Conservation (phyloP, 1,284 basidiomycete genomes). For the Ustilago curta region DNA sequence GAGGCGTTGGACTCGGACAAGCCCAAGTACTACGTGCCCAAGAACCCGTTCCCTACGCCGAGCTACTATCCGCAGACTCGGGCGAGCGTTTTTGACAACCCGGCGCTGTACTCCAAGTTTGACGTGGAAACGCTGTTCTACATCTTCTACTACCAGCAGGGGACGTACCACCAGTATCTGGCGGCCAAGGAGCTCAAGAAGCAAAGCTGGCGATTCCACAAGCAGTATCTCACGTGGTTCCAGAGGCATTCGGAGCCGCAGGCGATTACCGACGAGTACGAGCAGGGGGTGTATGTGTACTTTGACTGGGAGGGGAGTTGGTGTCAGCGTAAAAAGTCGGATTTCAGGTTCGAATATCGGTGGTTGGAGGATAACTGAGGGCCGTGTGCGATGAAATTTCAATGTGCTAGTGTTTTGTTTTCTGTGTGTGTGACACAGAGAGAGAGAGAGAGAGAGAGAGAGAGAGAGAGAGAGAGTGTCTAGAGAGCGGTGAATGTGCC, state of each 20-base stretch:
- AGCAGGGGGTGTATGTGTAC: slow-evolving; percentile 83
- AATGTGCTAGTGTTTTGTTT: background rate
- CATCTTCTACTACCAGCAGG: slow-evolving; percentile 97
- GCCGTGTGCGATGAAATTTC: background rate
- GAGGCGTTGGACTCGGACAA: slow-evolving; percentile 82
- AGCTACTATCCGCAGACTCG: slow-evolving; percentile 93
- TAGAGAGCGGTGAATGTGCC: too few relatives aligned
- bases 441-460: too few relatives aligned
- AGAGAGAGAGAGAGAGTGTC: too few relatives aligned
- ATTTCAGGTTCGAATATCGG: slow-evolving; percentile 78
- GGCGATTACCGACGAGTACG: slow-evolving; percentile 98
- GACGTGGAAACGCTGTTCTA: slow-evolving; percentile 99
- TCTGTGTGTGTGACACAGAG: too few relatives aligned
- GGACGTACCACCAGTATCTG: slow-evolving; percentile 97
- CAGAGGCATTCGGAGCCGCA: slow-evolving; percentile 98
- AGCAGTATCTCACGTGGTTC: slow-evolving; percentile 99
- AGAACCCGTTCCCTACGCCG: slow-evolving; percentile 91
- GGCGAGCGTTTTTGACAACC: slow-evolving; percentile 82
- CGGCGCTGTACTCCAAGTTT: slow-evolving; percentile 88
- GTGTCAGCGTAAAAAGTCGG: slow-evolving; percentile 98
- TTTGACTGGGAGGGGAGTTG: slow-evolving; percentile 73
- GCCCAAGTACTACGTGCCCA: slow-evolving; percentile 90
- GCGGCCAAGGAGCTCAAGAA: slow-evolving; percentile 97
- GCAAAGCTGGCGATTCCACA: slow-evolving; percentile 99
- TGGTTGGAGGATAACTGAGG: slow-evolving; percentile 65